phyloP scores from a whole-genome alignment of 768 basidiomycete genomes.

The Leccinum subtestaceum region DNA sequence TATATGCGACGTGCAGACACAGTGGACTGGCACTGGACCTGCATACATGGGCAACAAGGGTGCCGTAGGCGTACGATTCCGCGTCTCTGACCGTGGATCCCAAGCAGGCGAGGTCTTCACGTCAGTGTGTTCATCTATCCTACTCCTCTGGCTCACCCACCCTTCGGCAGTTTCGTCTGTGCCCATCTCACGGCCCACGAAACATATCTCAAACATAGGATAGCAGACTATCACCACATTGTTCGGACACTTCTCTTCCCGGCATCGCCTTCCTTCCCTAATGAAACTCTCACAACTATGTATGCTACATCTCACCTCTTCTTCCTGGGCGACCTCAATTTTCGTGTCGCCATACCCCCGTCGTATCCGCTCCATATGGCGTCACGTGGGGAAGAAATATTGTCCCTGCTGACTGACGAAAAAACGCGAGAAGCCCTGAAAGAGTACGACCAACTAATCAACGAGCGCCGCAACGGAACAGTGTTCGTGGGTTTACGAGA shows the following conservation, averaged over 20 bases:
- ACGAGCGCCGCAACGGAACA: conserved; percentile 60
- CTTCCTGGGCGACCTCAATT: conserved; percentile 93
- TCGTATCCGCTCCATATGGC: conserved; percentile 44
- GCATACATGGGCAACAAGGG: conserved; percentile 93
- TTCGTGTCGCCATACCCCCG: conserved; percentile 66
- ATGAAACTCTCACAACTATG: conserved; percentile 52
- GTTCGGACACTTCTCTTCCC: conserved; percentile 78
- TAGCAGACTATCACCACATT: conserved; percentile 80
- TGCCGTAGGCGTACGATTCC: conserved; percentile 85
- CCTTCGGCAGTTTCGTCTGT: conserved; percentile 70
- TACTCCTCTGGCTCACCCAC: conserved; percentile 1
- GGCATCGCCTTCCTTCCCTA: conserved; percentile 40
- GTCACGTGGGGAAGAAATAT: conserved; percentile 36
- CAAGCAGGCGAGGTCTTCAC: conserved; percentile 75
- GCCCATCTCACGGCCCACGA: conserved; percentile 89
- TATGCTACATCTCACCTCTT: conserved; percentile 89
- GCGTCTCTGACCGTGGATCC: conserved; percentile 55
- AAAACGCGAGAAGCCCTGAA: conserved; percentile 58
- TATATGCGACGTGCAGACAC: conserved; percentile 64
- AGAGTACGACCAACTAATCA: conserved; percentile 69
- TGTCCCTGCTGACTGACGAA: conserved; percentile 45
- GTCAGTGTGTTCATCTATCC: conserved; percentile 45
- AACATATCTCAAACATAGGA: conserved; percentile 57
- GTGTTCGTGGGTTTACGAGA: conserved; percentile 75
- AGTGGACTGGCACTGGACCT: conserved; percentile 73